Evolutionary conservation across 2,329 filamentous ascomycete genomes (phyloP).

Genomic region (Trichophyton schoenleinii): DNA sequence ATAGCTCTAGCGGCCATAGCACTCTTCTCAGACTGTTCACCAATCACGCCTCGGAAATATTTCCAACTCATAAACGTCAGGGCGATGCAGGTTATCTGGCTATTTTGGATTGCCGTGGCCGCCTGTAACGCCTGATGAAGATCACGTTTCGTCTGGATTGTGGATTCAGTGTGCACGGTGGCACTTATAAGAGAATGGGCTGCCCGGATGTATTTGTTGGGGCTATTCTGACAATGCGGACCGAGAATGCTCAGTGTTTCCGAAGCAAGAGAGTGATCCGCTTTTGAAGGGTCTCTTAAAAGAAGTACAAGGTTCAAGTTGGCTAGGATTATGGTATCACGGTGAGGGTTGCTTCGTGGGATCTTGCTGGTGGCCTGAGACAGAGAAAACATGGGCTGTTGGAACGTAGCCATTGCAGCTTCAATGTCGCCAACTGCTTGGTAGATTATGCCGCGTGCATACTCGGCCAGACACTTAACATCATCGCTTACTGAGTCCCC

Average conservation of each 20-base stretch:
- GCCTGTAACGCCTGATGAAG: constrained; percentile 61
- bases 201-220: constrained; percentile 61
- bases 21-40: constrained; percentile 66
- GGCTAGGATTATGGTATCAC: constrained; percentile 52
- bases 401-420: constrained; percentile 56
- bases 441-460: constrained; percentile 61
- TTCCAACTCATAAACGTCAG: constrained; percentile 73
- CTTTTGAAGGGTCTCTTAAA: constrained; percentile 49
- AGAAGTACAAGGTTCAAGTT: constrained; percentile 59
- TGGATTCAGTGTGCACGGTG: constrained; percentile 52
- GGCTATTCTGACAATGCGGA: constrained; percentile 54
- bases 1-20: constrained; percentile 56
- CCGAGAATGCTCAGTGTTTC: constrained; percentile 54
- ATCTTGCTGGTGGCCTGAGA: constrained; percentile 26
- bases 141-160: constrained; percentile 65
- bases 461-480: constrained; percentile 48
- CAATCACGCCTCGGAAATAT: constrained; percentile 71
- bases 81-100: constrained; percentile 68
- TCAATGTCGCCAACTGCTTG: constrained; percentile 65
- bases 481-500: constrained; percentile 26
- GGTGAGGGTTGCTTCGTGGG: constrained; percentile 39
- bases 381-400: constrained; percentile 47
- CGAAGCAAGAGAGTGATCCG: constrained; percentile 46
- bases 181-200: constrained; percentile 67
- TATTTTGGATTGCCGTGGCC: constrained; percentile 58